These are phyloP conservation scores for Aureobasidium sp. DNA, from an alignment of 2,329 filamentous ascomycete genomes.

Conservation along the genomic window DNA sequence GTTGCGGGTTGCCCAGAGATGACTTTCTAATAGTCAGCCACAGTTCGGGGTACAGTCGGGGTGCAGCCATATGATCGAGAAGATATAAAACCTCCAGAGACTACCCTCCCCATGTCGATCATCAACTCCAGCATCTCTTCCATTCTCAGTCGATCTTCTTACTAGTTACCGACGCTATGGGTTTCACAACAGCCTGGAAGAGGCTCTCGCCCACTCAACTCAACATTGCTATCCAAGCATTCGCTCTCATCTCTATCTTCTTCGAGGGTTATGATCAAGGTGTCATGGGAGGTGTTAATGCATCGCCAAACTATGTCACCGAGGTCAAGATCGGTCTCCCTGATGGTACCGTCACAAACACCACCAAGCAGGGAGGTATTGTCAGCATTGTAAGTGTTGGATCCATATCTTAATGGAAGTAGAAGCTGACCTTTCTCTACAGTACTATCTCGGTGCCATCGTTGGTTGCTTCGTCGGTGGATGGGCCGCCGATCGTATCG, in stretches of 20 bases:
- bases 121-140: neutral
- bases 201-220: constrained; percentile 47
- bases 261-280: constrained; percentile 61
- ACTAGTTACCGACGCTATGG: constrained; percentile 32
- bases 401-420: too few species aligned
- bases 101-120: constrained; percentile 1
- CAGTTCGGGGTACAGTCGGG: too few species aligned
- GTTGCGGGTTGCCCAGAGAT: too few species aligned
- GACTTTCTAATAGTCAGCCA: too few species aligned
- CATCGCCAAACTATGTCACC: constrained; percentile 44
- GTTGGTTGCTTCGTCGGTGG: constrained; percentile 57
- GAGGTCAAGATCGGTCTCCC: constrained; percentile 51
- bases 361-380: constrained; percentile 57
- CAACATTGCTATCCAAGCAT: constrained; percentile 42
- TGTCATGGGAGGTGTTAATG: constrained; percentile 60
- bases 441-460: constrained; percentile 58
- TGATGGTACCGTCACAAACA: constrained; percentile 53
- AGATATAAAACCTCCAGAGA: neutral
- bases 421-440: neutral
- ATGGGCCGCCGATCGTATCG: constrained; percentile 58
- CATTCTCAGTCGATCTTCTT: neutral
- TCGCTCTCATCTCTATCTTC: constrained; percentile 39
- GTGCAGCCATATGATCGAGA: neutral
- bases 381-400: constrained; percentile 43
- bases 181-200: constrained; percentile 48